Evolutionary conservation across 768 basidiomycete genomes (phyloP), one percentile per base, ranked within the genome.

Genomic region (Suillus lakei): DNA sequence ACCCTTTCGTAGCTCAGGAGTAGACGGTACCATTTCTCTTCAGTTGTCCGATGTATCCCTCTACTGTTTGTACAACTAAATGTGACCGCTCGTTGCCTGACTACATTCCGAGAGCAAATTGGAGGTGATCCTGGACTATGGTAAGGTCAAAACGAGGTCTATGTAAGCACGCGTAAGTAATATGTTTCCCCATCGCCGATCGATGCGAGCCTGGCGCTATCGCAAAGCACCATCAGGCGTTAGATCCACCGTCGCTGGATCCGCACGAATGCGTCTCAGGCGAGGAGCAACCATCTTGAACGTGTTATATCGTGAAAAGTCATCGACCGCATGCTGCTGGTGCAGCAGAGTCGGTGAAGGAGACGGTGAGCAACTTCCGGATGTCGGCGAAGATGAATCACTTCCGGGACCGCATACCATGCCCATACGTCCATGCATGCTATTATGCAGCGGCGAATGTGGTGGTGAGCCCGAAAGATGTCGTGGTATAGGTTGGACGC

Each of bases 1-100:
- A 97, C 77, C 95, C 95, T 3, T 97, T 97, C 81, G 69, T 86
- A 59, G 82, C 85, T 5, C 89, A 90, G 73, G 92, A 93, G 71
- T 90, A 59, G 61, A 77, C 15, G 5, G 50, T 9, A 30, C 39
- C 16, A 23, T 54, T 54, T n/a, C n/a, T 23, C 34, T 53, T 39
- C 15, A 28, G 9, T 28, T 41, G 58, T 30, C 41, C 58, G n/a
- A 43, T 36, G 18, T 34, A 61, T 54, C 61, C 56, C 18, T 60
- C 32, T 44, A 34, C 41, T 54, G n/a, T 64, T 38, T 41, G 30
- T 44, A 64, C 38, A 66, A 39, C 36, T 30, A 30, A 58, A 26
- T 18, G 38, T 18, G 21, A 26, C 36, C 23, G 10, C 23, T 62
- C 58, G 44, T 65, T 64, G 71, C 69, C 70, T 66, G 67, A 67